Percentiles rank a stretch among this genome's conserved stretches.
These are phyloP conservation scores for Stephania japonica DNA, from an alignment of 164 flowering plant species.

Conservation along the genomic window DNA sequence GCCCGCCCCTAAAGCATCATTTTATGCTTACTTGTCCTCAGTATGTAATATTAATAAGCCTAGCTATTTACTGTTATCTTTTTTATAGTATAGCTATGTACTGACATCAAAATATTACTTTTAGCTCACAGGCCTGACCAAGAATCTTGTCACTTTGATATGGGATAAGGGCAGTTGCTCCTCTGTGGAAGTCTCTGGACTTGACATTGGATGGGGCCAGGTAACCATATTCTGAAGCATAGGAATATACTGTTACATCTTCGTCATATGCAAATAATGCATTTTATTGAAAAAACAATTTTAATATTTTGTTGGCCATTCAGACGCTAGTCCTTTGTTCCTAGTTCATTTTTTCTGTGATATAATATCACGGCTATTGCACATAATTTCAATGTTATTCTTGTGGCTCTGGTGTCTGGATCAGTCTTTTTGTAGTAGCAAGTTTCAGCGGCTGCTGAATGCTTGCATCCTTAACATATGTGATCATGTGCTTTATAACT, in stretches of 20 bases:
- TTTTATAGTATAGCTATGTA: too few species aligned
- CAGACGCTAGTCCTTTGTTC: neutral
- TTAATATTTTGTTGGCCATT: neutral
- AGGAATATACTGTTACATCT: neutral
- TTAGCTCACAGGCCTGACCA: slow-evolving; percentile 75
- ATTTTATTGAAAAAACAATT: too few species aligned
- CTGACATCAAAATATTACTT: slow-evolving; percentile 13
- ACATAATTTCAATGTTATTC: too few species aligned
- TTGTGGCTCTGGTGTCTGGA: too few species aligned
- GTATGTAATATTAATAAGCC: neutral
- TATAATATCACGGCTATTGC: too few species aligned
- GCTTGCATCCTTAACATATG: too few species aligned
- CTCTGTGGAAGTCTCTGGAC: slow-evolving; percentile 80
- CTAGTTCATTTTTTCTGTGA: too few species aligned
- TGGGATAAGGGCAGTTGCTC: slow-evolving; percentile 54
- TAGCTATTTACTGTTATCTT: too few species aligned
- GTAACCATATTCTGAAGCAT: slow-evolving; percentile 31
- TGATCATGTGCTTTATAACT: too few species aligned
- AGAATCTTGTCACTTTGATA: slow-evolving; percentile 44
- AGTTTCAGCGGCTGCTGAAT: too few species aligned
- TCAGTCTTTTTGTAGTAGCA: too few species aligned
- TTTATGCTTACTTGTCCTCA: neutral
- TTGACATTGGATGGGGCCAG: slow-evolving; percentile 98
- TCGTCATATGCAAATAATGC: neutral
- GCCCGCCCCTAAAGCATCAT: neutral